phyloP scores from a whole-genome alignment of 805 yeast species.

The Candida ascalaphidarum region DNA sequence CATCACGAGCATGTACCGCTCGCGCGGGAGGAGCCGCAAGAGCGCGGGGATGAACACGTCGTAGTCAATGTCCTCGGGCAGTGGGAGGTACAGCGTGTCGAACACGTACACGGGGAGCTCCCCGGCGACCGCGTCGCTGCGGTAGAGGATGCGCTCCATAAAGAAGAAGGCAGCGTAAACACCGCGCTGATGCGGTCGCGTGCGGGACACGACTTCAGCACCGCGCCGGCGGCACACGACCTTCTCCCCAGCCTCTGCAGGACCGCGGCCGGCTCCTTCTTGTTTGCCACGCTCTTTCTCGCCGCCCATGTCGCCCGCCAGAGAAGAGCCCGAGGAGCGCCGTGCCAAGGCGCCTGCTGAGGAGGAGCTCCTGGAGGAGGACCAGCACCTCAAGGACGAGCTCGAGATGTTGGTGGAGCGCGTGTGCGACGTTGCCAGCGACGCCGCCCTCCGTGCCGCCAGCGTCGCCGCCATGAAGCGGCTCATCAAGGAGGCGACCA shows the following conservation, averaged over 20 bases:
- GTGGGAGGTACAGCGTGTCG: slow-evolving; percentile 76
- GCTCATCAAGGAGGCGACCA: slow-evolving; percentile 83
- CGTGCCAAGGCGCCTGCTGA: slow-evolving; percentile 19
- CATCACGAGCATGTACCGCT: slow-evolving; percentile 59
- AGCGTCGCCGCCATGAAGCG: slow-evolving; percentile 67
- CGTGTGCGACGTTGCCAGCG: slow-evolving; percentile 44
- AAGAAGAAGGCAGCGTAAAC: no score
- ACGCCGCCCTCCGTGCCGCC: slow-evolving; percentile 40
- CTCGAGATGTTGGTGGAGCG: slow-evolving; percentile 82
- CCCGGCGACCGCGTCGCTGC: slow-evolving; percentile 58
- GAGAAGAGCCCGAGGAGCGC: slow-evolving; percentile 14
- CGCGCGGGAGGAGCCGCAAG: slow-evolving; percentile 48
- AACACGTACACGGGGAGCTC: slow-evolving; percentile 69
- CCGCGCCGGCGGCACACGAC: no score
- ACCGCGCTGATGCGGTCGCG: no score
- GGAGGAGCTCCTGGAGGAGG: slow-evolving; percentile 91
- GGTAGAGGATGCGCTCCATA: slow-evolving; percentile 44
- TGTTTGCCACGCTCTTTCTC: no score
- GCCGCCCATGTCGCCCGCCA: slow-evolving; percentile 25
- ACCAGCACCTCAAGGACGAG: slow-evolving; percentile 76
- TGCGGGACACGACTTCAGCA: no score
- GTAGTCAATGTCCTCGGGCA: slow-evolving; percentile 34
- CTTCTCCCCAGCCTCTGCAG: no score
- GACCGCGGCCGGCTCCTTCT: no score
- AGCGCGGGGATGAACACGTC: slow-evolving; percentile 51